Conservation (phyloP, 139 green algal species). For the Protoeuglena noctilucae region DNA sequence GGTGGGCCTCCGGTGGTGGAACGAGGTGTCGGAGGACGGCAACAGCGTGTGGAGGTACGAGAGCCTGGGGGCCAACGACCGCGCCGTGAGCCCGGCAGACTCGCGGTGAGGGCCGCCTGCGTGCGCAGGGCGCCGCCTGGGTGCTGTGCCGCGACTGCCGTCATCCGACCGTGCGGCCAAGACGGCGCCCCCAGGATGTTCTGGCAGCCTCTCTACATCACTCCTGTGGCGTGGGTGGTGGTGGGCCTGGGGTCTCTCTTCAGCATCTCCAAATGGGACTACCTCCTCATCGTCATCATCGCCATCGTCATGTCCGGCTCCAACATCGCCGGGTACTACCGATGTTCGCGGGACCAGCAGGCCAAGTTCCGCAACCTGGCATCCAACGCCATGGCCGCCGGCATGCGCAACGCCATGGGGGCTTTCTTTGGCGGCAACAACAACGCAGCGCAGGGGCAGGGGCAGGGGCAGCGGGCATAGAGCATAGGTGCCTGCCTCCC, state of each 20-base stretch:
- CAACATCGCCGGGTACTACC: constrained; percentile 78
- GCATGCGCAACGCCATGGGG: too few species aligned
- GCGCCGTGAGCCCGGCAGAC: not conserved
- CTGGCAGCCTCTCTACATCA: constrained; percentile 3
- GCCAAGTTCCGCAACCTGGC: constrained; percentile 15
- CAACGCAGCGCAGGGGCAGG: too few species aligned
- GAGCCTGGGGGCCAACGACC: constrained; percentile 38
- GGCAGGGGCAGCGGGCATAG: too few species aligned
- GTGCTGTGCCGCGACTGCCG: too few species aligned
- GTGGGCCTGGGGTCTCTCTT: constrained; percentile 45
- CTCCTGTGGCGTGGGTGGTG: constrained; percentile 35
- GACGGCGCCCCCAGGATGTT: not conserved
- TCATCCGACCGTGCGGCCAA: constrained; percentile 22
- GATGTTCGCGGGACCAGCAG: constrained; percentile 59
- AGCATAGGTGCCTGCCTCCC: too few species aligned
- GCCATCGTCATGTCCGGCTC: constrained; percentile 48
- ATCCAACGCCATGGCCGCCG: constrained; percentile 6
- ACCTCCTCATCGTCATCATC: constrained; percentile 69
- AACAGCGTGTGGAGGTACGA: constrained; percentile 81
- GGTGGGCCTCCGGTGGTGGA: constrained; percentile 92
- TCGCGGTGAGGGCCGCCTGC: constrained; percentile 13
- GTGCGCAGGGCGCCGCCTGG: constrained; percentile 53
- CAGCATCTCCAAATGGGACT: constrained; percentile 25
- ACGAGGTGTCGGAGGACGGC: constrained; percentile 82
- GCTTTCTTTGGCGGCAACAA: too few species aligned